These are phyloP conservation scores for Linnemannia schmuckeri DNA, from an alignment of 192 early-diverging fungal genomes.

Conservation along the genomic window DNA sequence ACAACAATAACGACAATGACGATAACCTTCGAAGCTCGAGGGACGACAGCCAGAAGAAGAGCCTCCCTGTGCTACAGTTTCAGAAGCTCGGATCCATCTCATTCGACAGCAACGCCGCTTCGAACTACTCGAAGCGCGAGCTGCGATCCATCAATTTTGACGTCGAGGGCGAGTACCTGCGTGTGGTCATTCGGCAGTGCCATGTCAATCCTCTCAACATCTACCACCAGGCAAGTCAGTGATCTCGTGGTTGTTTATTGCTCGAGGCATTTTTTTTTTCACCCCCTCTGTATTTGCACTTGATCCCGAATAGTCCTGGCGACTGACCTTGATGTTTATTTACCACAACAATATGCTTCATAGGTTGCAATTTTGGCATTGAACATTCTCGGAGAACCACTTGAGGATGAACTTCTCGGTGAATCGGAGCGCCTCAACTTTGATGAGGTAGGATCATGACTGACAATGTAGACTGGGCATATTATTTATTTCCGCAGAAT, in stretches of 20 bases:
- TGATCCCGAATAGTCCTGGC: background rate
- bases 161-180: constrained; percentile 74
- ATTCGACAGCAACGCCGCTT: constrained; percentile 71
- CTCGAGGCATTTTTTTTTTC: background rate
- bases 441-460: constrained; percentile 15
- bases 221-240: constrained; percentile 76
- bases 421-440: constrained; percentile 48
- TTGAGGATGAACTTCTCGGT: constrained; percentile 41
- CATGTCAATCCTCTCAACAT: constrained; percentile 79
- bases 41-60: constrained; percentile 19
- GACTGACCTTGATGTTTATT: constrained; percentile 3
- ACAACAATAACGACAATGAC: constrained; percentile 24
- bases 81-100: constrained; percentile 71
- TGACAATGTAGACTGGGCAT: background rate
- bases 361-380: constrained; percentile 76
- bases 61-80: constrained; percentile 48
- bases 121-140: constrained; percentile 76
- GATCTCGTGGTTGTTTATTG: background rate
- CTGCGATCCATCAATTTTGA: constrained; percentile 83
- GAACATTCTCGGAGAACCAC: constrained; percentile 70
- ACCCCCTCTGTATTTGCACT: background rate
- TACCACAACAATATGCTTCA: background rate
- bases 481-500: background rate
- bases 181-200: constrained; percentile 77
- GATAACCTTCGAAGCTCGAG: constrained; percentile 15